Evolutionary conservation across 352 stramenopile species (phyloP), one percentile per base, ranked within the genome.

Genomic region (Pythium aphanidermatum): DNA sequence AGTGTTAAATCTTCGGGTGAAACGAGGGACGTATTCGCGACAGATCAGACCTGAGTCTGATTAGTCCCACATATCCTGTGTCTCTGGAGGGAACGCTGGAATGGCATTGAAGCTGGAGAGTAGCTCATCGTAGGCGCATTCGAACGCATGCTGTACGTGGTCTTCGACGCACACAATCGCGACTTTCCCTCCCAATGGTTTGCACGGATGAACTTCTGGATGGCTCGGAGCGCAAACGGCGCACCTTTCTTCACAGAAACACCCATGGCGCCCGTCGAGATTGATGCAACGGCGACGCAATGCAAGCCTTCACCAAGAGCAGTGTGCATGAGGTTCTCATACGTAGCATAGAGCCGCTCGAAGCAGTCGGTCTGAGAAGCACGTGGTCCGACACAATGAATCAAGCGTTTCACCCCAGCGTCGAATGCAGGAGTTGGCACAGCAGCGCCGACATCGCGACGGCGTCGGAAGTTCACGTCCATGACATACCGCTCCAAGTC

Each of bases 351-450:
- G 1, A 70, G 40, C 6, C 46, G 51, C 20, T 63, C 44, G 19
- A 34, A 54, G 35, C 51, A 64, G 12, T 55, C 37, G 9, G 41
- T 12, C 31, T 70, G 65, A 6, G 55, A 57, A 29, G 47, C 39
- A n/a, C 59, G 71, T 20, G 74, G 74, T 10, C 71, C 71, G 11
- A 80, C 63, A 32, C 64, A 76, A 35, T 84, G 74, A 41, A 86
- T 79, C 12, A 86, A 63, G 26, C 70, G 68, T 19, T 67, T 52
- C 4, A 84, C 71, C 19, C 69, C 71, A 13, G 67, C 51, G 33
- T 69, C 54, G 51, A 84, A 84, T 2, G 54, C 71, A 2, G 74
- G 74, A 0, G 74, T 84, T 2, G 45, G 55, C 17, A 73, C 48
- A 2, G 52, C 68, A 3, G 71, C 36, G 23, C 67, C 61, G 30